Base-by-base conservation (phyloP, 257 asterid species). In the Fraxinus quadrangulata region DNA sequence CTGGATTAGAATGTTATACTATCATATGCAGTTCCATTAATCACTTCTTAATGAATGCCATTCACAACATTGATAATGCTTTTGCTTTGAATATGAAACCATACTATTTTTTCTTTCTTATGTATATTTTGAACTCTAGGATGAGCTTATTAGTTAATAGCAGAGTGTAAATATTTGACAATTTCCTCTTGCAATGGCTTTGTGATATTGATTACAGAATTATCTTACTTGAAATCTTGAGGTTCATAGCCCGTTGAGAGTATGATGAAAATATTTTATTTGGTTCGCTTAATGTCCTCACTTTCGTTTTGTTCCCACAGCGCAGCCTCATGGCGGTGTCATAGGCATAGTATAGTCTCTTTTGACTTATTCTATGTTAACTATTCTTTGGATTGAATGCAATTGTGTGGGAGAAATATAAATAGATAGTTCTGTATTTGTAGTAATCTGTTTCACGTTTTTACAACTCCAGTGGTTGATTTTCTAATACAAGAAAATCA, bases 131-230 rank as follows among this genome's bases (percentile, higher is more conserved):
- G 34, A 69, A 23, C 68, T 75, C 56, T 70, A 33, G 56, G 14
- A 70, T 70, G 77, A 59, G 70, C 56, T 45, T 51, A 30, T 39
- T 73, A 49, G 45, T 56, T 14, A n/a, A 69, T 67, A 23, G 61
- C 17, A 49, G 59, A 49, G 23, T 42, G 61, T 51, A 51, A 19
- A 51, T 51, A 19, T 51, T 51, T 51, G 61, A 51, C 61, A 17
- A 17, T 51, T 51, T 51, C 61, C 61, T 17, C 61, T 51, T 16
- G 61, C 61, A 51, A 16, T 51, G 61, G 23, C 61, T 51, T 17
- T 51, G 61, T 4, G 61, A 6, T 16, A 17, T 51, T 51, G 17
- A 1, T 17, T 16, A 5, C 7, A 51, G 7, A 51, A 19, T 5
- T 14, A 51, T 51, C 21, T 17, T 37, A 6, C 42, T 37, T 19